Percentiles rank a stretch among this genome's conserved stretches.
Conservation (phyloP, 228 moss, liverwort and hornwort genomes). For the Sphagnum magellanicum region DNA sequence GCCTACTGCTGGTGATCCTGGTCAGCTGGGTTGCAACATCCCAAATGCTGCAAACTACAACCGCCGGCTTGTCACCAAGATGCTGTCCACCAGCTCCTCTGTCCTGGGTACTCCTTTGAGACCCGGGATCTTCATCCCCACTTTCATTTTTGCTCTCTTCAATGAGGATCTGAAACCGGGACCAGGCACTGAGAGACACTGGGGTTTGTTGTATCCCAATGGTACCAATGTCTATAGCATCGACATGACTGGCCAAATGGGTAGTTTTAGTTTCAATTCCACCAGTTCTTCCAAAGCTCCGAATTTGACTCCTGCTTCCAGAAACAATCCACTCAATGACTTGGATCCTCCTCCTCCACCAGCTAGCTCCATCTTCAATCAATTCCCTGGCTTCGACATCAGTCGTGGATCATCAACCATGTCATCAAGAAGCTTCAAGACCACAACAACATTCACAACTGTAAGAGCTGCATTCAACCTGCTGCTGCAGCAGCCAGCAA, state of each 20-base stretch:
- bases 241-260: neutral
- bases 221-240: neutral
- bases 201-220: constrained; percentile 31
- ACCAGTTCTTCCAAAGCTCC: too few relatives aligned
- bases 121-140: constrained; percentile 37
- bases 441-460: too few relatives aligned
- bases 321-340: too few relatives aligned
- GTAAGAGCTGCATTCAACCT: too few relatives aligned
- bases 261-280: too few relatives aligned
- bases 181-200: constrained; percentile 27
- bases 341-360: too few relatives aligned
- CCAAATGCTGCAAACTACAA: constrained; percentile 67
- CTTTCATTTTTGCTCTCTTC: constrained; percentile 72
- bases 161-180: constrained; percentile 34
- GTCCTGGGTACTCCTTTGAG: constrained; percentile 26
- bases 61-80: constrained; percentile 50
- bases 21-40: constrained; percentile 46
- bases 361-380: too few relatives aligned
- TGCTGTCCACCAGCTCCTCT: constrained; percentile 12
- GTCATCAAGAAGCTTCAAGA: too few relatives aligned
- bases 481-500: too few relatives aligned
- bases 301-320: too few relatives aligned
- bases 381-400: too few relatives aligned
- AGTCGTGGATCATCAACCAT: too few relatives aligned
- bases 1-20: constrained; percentile 50